Percentiles rank a stretch among this genome's conserved stretches.
phyloP scores from a whole-genome alignment of 2,329 filamentous ascomycete genomes.

The Talaromyces sp. region DNA sequence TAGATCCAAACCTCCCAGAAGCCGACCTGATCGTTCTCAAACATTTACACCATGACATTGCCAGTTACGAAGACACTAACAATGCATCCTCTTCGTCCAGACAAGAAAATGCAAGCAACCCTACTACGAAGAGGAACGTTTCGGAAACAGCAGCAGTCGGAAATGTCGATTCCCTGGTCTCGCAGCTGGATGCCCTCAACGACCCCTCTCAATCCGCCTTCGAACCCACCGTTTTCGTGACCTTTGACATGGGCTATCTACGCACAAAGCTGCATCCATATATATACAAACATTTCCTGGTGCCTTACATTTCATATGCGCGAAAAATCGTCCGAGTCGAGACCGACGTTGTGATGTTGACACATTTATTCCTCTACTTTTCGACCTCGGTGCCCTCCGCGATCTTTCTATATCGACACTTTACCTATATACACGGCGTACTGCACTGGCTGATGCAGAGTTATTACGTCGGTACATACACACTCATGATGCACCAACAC shows the following conservation, averaged over 20 bases:
- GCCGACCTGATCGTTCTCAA: slow-evolving; percentile 13
- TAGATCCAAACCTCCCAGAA: slow-evolving; percentile 9
- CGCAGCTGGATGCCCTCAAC: slow-evolving; percentile 47
- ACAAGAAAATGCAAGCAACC: neutral
- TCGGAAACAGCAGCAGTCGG: neutral
- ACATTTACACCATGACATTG: slow-evolving; percentile 11
- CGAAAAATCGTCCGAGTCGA: slow-evolving; percentile 56
- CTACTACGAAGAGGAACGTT: neutral
- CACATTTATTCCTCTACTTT: slow-evolving; percentile 68
- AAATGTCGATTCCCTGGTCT: slow-evolving; percentile 31
- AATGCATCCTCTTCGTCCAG: neutral
- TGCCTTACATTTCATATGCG: slow-evolving; percentile 56
- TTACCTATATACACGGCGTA: slow-evolving; percentile 63
- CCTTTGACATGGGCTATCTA: slow-evolving; percentile 48
- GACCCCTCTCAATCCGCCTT: slow-evolving; percentile 46
- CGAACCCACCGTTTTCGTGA: slow-evolving; percentile 52
- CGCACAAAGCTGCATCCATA: slow-evolving; percentile 33
- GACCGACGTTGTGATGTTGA: slow-evolving; percentile 73
- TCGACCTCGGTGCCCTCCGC: slow-evolving; percentile 66
- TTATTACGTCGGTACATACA: slow-evolving; percentile 68
- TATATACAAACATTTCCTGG: slow-evolving; percentile 45
- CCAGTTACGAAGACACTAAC: neutral
- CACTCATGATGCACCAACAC: slow-evolving; percentile 78
- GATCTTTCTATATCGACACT: slow-evolving; percentile 58
- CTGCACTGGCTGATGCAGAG: slow-evolving; percentile 61